These are phyloP conservation scores for Fusarium globosum DNA, from an alignment of 2,329 filamentous ascomycete genomes.

Conservation along the genomic window DNA sequence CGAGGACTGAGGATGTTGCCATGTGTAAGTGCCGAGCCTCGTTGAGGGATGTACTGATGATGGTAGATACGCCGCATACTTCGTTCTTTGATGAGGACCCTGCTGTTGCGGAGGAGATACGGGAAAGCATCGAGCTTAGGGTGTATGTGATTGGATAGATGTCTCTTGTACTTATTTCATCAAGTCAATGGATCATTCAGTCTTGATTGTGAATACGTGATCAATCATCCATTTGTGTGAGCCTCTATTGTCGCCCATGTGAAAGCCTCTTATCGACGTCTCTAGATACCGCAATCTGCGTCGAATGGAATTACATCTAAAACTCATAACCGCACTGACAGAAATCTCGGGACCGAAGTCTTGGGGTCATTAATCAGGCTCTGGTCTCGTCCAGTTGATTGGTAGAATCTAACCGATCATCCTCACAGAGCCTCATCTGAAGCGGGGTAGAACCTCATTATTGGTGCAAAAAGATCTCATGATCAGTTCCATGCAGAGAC, in stretches of 20 bases:
- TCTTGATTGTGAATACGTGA: no score
- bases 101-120: background rate
- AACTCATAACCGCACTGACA: background rate
- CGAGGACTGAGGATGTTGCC: background rate
- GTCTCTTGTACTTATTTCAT: no score
- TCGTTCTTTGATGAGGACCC: background rate
- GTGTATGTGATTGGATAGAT: background rate
- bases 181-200: no score
- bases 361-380: background rate
- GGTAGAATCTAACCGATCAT: background rate
- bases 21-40: background rate
- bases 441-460: background rate
- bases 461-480: background rate
- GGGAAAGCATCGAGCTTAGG: background rate
- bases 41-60: background rate
- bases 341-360: background rate
- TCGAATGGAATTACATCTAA: background rate
- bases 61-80: background rate
- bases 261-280: background rate
- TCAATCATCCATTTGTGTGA: no score
- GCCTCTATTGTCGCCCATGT: no score
- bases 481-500: background rate
- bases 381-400: accelerated
- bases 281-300: accelerated
- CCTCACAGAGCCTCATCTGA: background rate